A percentile compares a stretch with the other conserved stretches of the same genome.
Evolutionary conservation across 495 filamentous ascomycete genomes (phyloP).

Genomic region (Daldinia caldariorum): DNA sequence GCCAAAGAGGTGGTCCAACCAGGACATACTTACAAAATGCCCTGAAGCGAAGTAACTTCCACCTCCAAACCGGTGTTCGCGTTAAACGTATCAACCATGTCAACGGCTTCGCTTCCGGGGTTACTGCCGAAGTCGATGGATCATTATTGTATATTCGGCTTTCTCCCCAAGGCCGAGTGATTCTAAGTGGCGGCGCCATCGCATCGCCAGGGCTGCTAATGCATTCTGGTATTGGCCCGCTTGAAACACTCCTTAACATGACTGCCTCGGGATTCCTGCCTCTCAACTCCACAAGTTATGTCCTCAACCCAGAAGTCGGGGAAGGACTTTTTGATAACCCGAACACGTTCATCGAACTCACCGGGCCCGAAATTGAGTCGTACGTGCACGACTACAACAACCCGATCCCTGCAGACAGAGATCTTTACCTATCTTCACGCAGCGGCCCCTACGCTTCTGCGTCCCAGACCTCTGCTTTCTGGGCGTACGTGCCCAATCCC

Average conservation of each 20-base stretch:
- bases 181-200: slow-evolving; percentile 66
- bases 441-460: slow-evolving; percentile 54
- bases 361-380: slow-evolving; percentile 46
- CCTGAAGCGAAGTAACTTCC: slow-evolving; percentile 60
- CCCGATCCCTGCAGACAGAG: slow-evolving; percentile 45
- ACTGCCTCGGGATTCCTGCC: slow-evolving; percentile 37
- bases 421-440: slow-evolving; percentile 47
- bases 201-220: slow-evolving; percentile 66
- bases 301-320: slow-evolving; percentile 52
- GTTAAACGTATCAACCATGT: slow-evolving; percentile 62
- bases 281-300: slow-evolving; percentile 44
- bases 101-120: slow-evolving; percentile 59
- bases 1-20: slow-evolving; percentile 65
- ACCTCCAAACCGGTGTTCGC: slow-evolving; percentile 58
- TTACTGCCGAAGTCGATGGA: slow-evolving; percentile 51
- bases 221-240: slow-evolving; percentile 61
- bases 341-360: slow-evolving; percentile 57
- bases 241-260: slow-evolving; percentile 41
- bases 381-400: slow-evolving; percentile 52
- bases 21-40: slow-evolving; percentile 66
- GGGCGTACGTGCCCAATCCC: slow-evolving; percentile 48
- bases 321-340: slow-evolving; percentile 57
- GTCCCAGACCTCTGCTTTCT: slow-evolving; percentile 54
- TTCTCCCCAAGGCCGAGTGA: slow-evolving; percentile 60
- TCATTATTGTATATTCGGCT: slow-evolving; percentile 57